Conservation (phyloP, 306 rosid genomes). For the Cajanus cajan region DNA sequence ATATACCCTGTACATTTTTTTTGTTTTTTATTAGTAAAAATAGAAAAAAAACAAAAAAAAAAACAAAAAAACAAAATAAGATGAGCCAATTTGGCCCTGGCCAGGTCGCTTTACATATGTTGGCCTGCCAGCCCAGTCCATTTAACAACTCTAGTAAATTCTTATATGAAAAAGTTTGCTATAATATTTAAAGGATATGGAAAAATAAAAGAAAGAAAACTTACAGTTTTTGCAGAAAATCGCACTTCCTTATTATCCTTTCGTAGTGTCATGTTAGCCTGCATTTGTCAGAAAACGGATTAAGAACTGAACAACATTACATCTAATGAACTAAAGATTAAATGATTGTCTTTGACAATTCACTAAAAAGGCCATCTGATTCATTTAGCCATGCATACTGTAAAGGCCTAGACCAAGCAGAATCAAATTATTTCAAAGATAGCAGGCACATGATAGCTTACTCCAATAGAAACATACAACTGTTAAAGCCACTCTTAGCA, state of each 20-base stretch:
- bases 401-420: not conserved
- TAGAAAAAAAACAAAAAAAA: too few relatives aligned
- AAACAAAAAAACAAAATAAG: too few relatives aligned
- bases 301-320: not conserved
- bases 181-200: not conserved
- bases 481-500: not conserved
- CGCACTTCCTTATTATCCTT: conserved; percentile 44
- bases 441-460: not conserved
- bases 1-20: too few relatives aligned
- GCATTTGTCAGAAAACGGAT: conserved; percentile 30
- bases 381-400: not conserved
- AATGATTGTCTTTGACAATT: conserved; percentile 16
- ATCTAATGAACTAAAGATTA: not conserved
- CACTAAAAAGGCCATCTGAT: conserved; percentile 19
- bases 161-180: conserved; percentile 7
- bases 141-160: not conserved
- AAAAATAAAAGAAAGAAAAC: conserved; percentile 22
- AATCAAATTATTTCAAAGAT: not conserved
- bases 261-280: conserved; percentile 41
- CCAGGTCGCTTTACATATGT: too few relatives aligned
- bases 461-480: not conserved
- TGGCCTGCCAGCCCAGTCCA: too few relatives aligned
- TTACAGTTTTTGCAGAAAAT: conserved; percentile 48
- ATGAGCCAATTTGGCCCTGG: too few relatives aligned
- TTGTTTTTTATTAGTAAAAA: too few relatives aligned